These are phyloP conservation scores for Margaritispora aquatica DNA, from an alignment of 495 filamentous ascomycete genomes.

Conservation along the genomic window DNA sequence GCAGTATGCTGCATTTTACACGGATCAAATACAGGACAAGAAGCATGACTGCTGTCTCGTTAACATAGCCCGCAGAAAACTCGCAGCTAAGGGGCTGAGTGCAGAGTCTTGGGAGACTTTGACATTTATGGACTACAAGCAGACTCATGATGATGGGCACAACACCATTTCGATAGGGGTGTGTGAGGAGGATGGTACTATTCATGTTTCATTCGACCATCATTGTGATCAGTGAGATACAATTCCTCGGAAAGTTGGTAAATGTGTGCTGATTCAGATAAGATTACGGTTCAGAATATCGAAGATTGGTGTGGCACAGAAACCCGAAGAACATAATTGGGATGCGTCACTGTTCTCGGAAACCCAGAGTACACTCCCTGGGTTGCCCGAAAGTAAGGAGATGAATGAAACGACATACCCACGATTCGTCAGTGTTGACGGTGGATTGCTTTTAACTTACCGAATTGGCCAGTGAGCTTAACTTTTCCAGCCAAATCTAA, in stretches of 20 bases:
- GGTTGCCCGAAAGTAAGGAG: slow-evolving; percentile 14
- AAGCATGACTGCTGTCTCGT: slow-evolving; percentile 16
- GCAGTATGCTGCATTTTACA: slow-evolving; percentile 32
- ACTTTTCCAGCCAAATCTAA: background rate
- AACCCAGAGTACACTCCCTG: slow-evolving; percentile 24
- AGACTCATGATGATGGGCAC: slow-evolving; percentile 28
- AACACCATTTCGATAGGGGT: slow-evolving; percentile 31
- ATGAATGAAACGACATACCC: slow-evolving; percentile 31
- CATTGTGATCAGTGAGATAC: slow-evolving; percentile 17
- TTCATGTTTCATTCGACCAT: slow-evolving; percentile 27
- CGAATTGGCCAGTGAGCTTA: slow-evolving; percentile 25
- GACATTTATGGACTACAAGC: slow-evolving; percentile 27
- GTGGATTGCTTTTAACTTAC: slow-evolving; percentile 28
- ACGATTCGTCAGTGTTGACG: slow-evolving; percentile 25
- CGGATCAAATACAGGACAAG: slow-evolving; percentile 10
- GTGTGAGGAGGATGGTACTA: slow-evolving; percentile 27
- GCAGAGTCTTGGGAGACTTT: slow-evolving; percentile 22
- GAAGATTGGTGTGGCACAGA: slow-evolving; percentile 19
- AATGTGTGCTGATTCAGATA: background rate
- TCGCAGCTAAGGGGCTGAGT: background rate
- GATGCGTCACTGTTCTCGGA: slow-evolving; percentile 19
- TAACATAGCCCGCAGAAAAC: slow-evolving; percentile 13
- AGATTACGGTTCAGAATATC: slow-evolving; percentile 25
- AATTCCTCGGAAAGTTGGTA: too few species aligned
- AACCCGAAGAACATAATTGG: slow-evolving; percentile 18